Evolutionary conservation across 306 rosid species (phyloP).

Genomic region (Inga leiocalycina): DNA sequence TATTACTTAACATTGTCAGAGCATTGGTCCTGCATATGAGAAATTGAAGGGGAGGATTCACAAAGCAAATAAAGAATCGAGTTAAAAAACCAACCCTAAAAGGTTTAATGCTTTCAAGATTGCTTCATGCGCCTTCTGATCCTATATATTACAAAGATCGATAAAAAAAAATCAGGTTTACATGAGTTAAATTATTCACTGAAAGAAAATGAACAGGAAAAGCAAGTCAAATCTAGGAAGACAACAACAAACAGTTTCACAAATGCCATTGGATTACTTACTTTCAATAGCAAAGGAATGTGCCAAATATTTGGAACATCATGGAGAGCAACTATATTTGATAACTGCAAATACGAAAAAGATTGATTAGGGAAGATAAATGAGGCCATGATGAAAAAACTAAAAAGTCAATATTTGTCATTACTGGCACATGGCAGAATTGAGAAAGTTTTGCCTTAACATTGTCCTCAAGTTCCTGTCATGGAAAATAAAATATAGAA

Average conservation of each 20-base stretch:
- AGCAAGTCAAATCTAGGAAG: constrained; percentile 20
- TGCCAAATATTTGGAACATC: constrained; percentile 99
- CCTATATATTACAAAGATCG: constrained; percentile 50
- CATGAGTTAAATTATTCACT: constrained; percentile 22
- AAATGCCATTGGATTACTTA: constrained; percentile 40
- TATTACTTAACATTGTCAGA: not conserved
- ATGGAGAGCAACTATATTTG: constrained; percentile 78
- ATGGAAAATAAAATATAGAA: constrained; percentile 28
- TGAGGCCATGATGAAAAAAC: constrained; percentile 1
- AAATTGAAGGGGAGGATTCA: constrained; percentile 19
- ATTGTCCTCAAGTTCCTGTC: constrained; percentile 78
- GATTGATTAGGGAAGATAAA: not conserved
- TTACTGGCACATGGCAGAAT: constrained; percentile 96
- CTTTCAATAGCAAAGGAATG: constrained; percentile 85
- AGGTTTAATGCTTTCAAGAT: constrained; percentile 82
- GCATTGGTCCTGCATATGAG: not conserved
- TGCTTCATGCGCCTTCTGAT: constrained; percentile 87
- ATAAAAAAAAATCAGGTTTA: constrained; percentile 38
- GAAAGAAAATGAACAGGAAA: not conserved
- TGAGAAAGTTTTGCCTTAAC: constrained; percentile 81
- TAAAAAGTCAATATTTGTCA: constrained; percentile 28
- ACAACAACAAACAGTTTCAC: constrained; percentile 7
- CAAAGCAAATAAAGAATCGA: constrained; percentile 29
- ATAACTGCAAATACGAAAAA: constrained; percentile 53
- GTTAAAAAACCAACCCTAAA: constrained; percentile 58